phyloP scores from a whole-genome alignment of 108 stramenopile species.

The Aureococcus anophagefferens region DNA sequence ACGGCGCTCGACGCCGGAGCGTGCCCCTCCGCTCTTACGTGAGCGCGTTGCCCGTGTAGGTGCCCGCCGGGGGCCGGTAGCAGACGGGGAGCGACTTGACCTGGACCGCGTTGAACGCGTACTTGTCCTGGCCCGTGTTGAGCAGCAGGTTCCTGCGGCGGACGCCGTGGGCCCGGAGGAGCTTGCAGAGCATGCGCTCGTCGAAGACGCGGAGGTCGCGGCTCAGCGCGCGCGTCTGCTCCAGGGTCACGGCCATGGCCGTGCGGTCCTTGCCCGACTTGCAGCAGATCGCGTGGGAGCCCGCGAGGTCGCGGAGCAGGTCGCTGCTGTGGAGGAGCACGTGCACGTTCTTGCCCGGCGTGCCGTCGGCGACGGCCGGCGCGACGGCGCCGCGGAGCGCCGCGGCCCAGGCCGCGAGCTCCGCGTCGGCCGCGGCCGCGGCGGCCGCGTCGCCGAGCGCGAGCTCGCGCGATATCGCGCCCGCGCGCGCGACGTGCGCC shows the following conservation, averaged over 20 bases:
- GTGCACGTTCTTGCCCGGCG: conserved; percentile 20
- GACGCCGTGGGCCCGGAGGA: conserved; percentile 17
- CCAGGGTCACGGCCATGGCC: conserved; percentile 32
- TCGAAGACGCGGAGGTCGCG: conserved; percentile 1
- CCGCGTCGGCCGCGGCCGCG: too few species aligned
- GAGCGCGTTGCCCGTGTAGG: conserved; percentile 8
- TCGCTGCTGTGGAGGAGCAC: conserved; percentile 15
- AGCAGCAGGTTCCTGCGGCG: conserved; percentile 8
- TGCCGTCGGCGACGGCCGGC: not conserved
- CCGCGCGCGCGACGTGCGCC: too few species aligned
- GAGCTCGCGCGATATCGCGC: too few species aligned
- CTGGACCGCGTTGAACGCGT: conserved; percentile 16
- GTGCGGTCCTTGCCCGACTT: too few species aligned
- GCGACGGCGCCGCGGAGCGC: not conserved
- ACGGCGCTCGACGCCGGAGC: too few species aligned
- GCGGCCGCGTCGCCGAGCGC: too few species aligned
- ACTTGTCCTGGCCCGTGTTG: conserved; percentile 13
- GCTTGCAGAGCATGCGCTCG: not conserved
- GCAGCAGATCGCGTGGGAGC: conserved; percentile 26
- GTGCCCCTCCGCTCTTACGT: too few species aligned
- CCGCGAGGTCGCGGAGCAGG: conserved; percentile 16
- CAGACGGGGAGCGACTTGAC: not conserved
- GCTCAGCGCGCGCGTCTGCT: conserved; percentile 21
- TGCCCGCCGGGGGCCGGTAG: conserved; percentile 14
- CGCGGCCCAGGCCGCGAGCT: too few species aligned